Evolutionary conservation across 2,329 filamentous ascomycete species (phyloP).

Genomic region (Colletotrichum tropicicola): DNA sequence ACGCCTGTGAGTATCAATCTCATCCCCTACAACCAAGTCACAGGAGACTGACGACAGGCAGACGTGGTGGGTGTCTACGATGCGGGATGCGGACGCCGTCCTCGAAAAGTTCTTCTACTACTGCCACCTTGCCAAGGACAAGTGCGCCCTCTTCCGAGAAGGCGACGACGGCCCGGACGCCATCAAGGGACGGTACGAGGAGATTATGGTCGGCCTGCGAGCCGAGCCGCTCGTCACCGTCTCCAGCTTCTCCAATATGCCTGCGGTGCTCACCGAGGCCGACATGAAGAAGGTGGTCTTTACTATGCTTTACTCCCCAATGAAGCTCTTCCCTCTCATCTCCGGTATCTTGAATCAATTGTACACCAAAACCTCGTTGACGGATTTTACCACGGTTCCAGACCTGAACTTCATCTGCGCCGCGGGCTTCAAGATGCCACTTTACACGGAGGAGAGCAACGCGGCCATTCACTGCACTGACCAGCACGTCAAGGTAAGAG

Average conservation of each 20-base stretch:
- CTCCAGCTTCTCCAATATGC: slow-evolving; percentile 38
- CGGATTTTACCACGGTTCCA: slow-evolving; percentile 1
- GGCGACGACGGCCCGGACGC: slow-evolving; percentile 37
- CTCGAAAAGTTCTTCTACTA: slow-evolving; percentile 54
- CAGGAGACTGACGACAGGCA: not conserved
- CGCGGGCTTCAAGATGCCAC: not conserved
- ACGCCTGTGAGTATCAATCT: slow-evolving; percentile 26
- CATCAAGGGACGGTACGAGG: slow-evolving; percentile 41
- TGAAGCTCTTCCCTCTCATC: slow-evolving; percentile 40
- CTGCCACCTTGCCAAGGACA: slow-evolving; percentile 53
- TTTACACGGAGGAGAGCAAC: slow-evolving; percentile 22
- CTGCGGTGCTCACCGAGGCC: slow-evolving; percentile 46
- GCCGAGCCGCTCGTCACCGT: slow-evolving; percentile 44
- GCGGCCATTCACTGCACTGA: slow-evolving; percentile 42
- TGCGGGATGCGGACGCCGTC: slow-evolving; percentile 55
- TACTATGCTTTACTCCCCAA: slow-evolving; percentile 43
- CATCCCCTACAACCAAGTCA: not conserved
- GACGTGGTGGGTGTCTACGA: slow-evolving; percentile 43
- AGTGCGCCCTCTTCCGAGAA: slow-evolving; percentile 48
- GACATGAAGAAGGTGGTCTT: slow-evolving; percentile 48
- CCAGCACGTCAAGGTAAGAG: slow-evolving; percentile 36
- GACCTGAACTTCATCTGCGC: slow-evolving; percentile 28
- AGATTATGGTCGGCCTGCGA: slow-evolving; percentile 42
- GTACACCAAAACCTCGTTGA: slow-evolving; percentile 33
- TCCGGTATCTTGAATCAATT: slow-evolving; percentile 43